Conservation (phyloP, 345 rosid genomes). For the Rubroshorea leprosula region DNA sequence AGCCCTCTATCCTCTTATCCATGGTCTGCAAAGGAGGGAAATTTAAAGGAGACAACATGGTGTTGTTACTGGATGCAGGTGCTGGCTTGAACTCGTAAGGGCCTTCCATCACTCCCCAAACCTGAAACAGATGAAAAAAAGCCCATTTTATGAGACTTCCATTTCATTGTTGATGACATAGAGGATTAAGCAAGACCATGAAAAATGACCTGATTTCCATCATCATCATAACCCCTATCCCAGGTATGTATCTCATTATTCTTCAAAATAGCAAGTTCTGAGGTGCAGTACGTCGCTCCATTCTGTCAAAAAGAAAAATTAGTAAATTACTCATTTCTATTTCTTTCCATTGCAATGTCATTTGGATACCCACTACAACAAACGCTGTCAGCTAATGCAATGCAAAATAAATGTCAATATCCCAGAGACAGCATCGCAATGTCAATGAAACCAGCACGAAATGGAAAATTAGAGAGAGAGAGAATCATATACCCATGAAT, state of each 20-base stretch:
- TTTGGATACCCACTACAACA: no score
- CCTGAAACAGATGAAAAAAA: conserved; percentile 34
- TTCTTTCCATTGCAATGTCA: no score
- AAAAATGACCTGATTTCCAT: conserved; percentile 64
- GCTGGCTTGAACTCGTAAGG: conserved; percentile 84
- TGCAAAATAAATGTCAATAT: no score
- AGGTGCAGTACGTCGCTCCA: conserved; percentile 71
- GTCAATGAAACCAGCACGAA: no score
- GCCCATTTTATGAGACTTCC: neutral
- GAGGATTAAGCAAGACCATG: neutral
- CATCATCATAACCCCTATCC: conserved; percentile 87
- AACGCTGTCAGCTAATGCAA: no score
- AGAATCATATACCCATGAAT: conserved; percentile 89
- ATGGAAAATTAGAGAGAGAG: conserved; percentile 9
- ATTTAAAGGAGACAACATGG: conserved; percentile 47
- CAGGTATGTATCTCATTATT: conserved; percentile 81
- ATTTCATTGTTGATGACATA: neutral
- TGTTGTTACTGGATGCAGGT: conserved; percentile 46
- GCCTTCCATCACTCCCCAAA: conserved; percentile 75
- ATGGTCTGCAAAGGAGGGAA: conserved; percentile 42
- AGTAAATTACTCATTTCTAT: no score
- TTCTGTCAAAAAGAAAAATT: conserved; percentile 34
- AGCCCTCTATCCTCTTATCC: conserved; percentile 74
- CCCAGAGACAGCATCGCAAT: no score
- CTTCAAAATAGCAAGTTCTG: conserved; percentile 76